These are phyloP conservation scores for Beauveria sp. DNA, from an alignment of 2,329 filamentous ascomycete genomes.

Conservation along the genomic window DNA sequence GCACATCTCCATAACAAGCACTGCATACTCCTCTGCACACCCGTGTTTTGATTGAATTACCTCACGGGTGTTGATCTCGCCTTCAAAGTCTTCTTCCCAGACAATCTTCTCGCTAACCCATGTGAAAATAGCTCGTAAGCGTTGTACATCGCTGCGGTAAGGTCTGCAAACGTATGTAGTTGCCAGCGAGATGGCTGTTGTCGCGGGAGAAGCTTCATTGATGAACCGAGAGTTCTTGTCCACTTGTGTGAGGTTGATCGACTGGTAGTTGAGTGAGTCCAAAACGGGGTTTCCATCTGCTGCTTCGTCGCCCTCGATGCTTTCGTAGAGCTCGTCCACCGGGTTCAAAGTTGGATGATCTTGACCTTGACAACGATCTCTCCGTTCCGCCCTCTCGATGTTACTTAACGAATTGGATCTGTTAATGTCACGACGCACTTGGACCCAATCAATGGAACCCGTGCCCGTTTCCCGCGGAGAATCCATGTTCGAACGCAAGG, in stretches of 20 bases:
- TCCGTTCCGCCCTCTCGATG: constrained; percentile 77
- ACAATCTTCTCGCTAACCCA: constrained; percentile 93
- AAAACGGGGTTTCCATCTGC: constrained; percentile 76
- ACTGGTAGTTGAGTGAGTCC: constrained; percentile 73
- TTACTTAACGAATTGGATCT: constrained; percentile 87
- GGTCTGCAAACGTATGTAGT: constrained; percentile 91
- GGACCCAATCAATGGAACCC: constrained; percentile 79
- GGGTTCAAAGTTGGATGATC: constrained; percentile 83
- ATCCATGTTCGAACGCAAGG: constrained; percentile 34
- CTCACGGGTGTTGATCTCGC: constrained; percentile 71
- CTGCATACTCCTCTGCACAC: constrained; percentile 82
- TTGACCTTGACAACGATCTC: constrained; percentile 89
- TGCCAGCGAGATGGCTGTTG: constrained; percentile 73
- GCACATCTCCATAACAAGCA: constrained; percentile 90
- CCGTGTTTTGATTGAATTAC: constrained; percentile 79
- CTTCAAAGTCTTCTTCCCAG: constrained; percentile 94
- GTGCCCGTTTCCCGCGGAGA: constrained; percentile 55
- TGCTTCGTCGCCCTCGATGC: constrained; percentile 82
- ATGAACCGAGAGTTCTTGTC: constrained; percentile 96
- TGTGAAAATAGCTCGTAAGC: constrained; percentile 88
- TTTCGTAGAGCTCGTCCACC: constrained; percentile 79
- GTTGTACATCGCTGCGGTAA: constrained; percentile 88
- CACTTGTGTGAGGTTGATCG: constrained; percentile 74
- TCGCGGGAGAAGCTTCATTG: constrained; percentile 71
- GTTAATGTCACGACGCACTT: constrained; percentile 91